Evolutionary conservation across 768 basidiomycete genomes (phyloP).

Genomic region (Amanita rimosa): DNA sequence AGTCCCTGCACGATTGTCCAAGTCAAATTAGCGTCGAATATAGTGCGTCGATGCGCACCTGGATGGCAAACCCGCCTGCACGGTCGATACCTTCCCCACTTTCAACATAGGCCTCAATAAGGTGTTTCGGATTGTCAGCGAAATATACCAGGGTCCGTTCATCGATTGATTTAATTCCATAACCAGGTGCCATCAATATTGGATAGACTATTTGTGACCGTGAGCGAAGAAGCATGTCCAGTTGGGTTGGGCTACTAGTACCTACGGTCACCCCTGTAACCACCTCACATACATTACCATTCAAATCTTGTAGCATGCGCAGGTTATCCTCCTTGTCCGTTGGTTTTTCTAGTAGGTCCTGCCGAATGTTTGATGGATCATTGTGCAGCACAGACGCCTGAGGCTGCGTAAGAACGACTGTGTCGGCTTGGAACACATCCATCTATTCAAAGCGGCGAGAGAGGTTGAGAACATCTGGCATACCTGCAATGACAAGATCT

Average conservation of each 20-base stretch:
- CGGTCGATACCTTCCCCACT: constrained; percentile 79
- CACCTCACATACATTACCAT: constrained; percentile 81
- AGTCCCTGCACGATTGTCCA: constrained; percentile 39
- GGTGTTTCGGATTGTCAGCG: constrained; percentile 41
- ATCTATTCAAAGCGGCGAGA: background rate
- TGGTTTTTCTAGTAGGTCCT: constrained; percentile 90
- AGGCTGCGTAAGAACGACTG: constrained; percentile 80
- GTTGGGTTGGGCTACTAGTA: constrained; percentile 20
- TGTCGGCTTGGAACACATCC: constrained; percentile 65
- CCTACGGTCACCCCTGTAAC: constrained; percentile 85
- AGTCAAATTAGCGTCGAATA: background rate
- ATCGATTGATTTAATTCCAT: constrained; percentile 49
- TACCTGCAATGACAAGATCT: constrained; percentile 16
- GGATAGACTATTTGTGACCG: constrained; percentile 47
- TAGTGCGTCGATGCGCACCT: constrained; percentile 35
- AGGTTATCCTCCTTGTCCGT: constrained; percentile 66
- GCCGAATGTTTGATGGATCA: constrained; percentile 38
- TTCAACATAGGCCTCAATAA: constrained; percentile 73
- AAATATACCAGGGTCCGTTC: constrained; percentile 77
- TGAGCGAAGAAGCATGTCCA: too few relatives aligned
- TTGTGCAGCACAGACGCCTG: constrained; percentile 46
- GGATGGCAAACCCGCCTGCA: constrained; percentile 92
- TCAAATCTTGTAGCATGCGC: constrained; percentile 80
- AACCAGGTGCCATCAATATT: constrained; percentile 65
- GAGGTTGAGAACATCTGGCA: too few relatives aligned